Percentiles rank a stretch among this genome's conserved stretches.
These are phyloP conservation scores for Cryptococcus amylolentus DNA, from an alignment of 1,284 basidiomycete genomes.

Conservation along the genomic window DNA sequence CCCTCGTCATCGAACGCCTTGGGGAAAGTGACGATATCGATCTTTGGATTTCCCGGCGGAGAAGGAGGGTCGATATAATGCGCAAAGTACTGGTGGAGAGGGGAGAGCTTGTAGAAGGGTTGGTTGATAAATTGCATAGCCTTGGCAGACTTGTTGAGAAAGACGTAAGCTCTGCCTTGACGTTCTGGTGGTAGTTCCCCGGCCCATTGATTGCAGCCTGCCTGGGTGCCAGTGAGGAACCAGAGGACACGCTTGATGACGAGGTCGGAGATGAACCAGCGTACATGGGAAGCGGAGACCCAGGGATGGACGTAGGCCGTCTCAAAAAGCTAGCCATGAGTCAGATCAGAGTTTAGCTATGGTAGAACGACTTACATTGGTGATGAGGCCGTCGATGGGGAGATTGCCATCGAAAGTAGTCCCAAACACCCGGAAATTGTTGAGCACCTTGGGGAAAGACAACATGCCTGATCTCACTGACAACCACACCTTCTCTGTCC, in stretches of 20 bases:
- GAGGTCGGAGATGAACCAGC: conserved; percentile 65
- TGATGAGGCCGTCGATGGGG: conserved; percentile 57
- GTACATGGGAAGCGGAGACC: conserved; percentile 58
- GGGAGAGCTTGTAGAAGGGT: conserved; percentile 55
- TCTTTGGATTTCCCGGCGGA: conserved; percentile 54
- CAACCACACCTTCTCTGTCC: conserved; percentile 58
- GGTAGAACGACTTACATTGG: conserved; percentile 15
- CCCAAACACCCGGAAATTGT: conserved; percentile 62
- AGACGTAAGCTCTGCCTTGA: conserved; percentile 56
- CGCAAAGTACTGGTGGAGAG: conserved; percentile 54
- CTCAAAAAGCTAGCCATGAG: conserved; percentile 28
- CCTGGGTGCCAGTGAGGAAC: conserved; percentile 60
- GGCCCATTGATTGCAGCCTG: conserved; percentile 67
- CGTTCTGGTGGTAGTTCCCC: conserved; percentile 61
- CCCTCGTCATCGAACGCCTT: conserved; percentile 54
- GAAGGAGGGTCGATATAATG: conserved; percentile 59
- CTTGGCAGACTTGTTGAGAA: conserved; percentile 50
- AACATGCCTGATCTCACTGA: conserved; percentile 59
- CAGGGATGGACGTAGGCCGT: conserved; percentile 54
- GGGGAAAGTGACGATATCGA: conserved; percentile 63
- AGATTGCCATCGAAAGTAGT: conserved; percentile 53
- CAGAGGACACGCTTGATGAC: conserved; percentile 63
- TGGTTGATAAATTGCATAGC: conserved; percentile 64
- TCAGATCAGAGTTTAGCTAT: neutral
- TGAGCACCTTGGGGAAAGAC: conserved; percentile 62